Base-by-base conservation (phyloP, 371 early-diverging fungal species). In the Mucor ambiguus region DNA sequence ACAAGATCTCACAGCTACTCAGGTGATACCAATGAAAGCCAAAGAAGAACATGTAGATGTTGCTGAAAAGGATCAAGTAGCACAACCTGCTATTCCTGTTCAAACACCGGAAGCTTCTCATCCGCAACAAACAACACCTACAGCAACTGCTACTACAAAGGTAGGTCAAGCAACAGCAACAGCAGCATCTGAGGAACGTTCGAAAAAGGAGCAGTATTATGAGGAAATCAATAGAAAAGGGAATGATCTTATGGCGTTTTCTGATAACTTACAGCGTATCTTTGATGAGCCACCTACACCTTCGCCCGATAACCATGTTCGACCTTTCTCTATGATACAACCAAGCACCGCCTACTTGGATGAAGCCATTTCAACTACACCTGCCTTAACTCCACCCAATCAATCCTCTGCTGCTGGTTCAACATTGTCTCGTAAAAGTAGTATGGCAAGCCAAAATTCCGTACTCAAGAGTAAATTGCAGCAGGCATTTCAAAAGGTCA, bases 371-470 rank as follows among this genome's bases (percentile, higher is more conserved):
- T 35, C 52, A 49, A 24, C 24, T 7, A 49, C 52, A 35, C 61
- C 61, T 61, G 61, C 61, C 11, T 49, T 61, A 14, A 61, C 61
- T 20, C 61, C 61, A 61, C 61, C 61, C 10, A 46, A 61, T 37
- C 35, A 28, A 35, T 61, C 61, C 35, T 61, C 61, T 22, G 61
- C 61, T 32, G 52, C 61, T 48, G 33, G 32, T 11, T 61, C 61
- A 7, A 61, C 48, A 24, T 30, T 61, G 20, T 61, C 61, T 29
- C 61, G 61, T 49, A 46, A 46, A 35, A 61, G 61, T 20, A 61
- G 61, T 22, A 33, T 32, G 12, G 24, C 48, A 30, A 61, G 61
- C 24, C 61, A 61, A 9, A 22, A 48, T 35, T 56, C 56, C 26
- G n/a, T 26, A n/a, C 30, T 61, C 11, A 61, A 61, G 24, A 61